These are phyloP conservation scores for Suhomyces taliae DNA, from an alignment of 1,139 yeast species.

Conservation along the genomic window DNA sequence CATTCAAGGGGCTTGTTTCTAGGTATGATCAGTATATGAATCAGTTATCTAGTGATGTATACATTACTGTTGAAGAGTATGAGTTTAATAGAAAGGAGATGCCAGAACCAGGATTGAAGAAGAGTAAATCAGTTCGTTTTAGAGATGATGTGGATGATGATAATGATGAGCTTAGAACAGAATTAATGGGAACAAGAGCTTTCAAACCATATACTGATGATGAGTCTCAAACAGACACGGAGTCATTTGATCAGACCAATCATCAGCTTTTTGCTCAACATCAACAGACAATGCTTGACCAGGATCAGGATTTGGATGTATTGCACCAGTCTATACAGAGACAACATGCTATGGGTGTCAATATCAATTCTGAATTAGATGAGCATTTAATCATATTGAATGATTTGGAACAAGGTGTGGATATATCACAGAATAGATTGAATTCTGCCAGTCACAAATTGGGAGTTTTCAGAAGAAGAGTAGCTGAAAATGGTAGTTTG, in stretches of 20 bases:
- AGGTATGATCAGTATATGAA: slow-evolving; percentile 24
- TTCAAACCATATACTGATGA: slow-evolving; percentile 18
- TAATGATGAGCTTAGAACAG: slow-evolving; percentile 18
- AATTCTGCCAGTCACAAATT: slow-evolving; percentile 57
- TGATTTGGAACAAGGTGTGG: slow-evolving; percentile 71
- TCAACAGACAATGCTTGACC: slow-evolving; percentile 61
- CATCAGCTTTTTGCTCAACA: slow-evolving; percentile 64
- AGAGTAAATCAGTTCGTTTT: slow-evolving; percentile 54
- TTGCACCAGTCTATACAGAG: slow-evolving; percentile 61
- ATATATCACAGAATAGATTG: slow-evolving; percentile 51
- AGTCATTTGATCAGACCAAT: slow-evolving; percentile 37
- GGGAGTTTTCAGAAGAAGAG: slow-evolving; percentile 52
- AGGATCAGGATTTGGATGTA: slow-evolving; percentile 60
- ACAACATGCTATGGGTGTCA: slow-evolving; percentile 65
- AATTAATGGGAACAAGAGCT: slow-evolving; percentile 19
- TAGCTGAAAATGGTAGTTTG: slow-evolving; percentile 71
- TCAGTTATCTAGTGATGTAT: slow-evolving; percentile 27
- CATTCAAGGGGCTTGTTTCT: slow-evolving; percentile 9
- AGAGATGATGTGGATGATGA: slow-evolving; percentile 39
- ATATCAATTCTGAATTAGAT: slow-evolving; percentile 65
- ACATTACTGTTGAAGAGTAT: slow-evolving; percentile 40
- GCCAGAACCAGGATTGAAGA: slow-evolving; percentile 5
- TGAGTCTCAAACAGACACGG: slow-evolving; percentile 16
- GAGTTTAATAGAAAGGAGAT: slow-evolving; percentile 17
- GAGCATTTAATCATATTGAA: slow-evolving; percentile 67